Percentiles rank a stretch among this genome's conserved stretches.
Evolutionary conservation across 805 yeast species (phyloP).

Genomic region (Kodamaea jinghongensis): DNA sequence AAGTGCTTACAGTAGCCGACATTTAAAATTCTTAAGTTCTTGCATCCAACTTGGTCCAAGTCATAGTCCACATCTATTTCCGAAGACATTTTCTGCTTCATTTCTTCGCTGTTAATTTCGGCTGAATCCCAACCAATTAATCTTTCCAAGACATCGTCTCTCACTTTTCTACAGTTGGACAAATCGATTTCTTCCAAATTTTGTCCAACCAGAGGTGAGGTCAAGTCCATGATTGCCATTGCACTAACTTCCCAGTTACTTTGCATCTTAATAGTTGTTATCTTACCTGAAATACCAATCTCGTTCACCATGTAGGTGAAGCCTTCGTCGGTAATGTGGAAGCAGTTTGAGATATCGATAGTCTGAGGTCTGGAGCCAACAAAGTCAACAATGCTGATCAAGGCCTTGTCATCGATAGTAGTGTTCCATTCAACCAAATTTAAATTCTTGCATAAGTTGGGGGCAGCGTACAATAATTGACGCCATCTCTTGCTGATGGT

Average conservation of each 20-base stretch:
- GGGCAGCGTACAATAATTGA: conserved; percentile 57
- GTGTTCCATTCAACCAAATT: conserved; percentile 66
- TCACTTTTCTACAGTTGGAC: conserved; percentile 69
- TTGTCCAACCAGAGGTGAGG: conserved; percentile 62
- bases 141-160: conserved; percentile 68
- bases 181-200: conserved; percentile 59
- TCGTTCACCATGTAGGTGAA: conserved; percentile 69
- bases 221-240: conserved; percentile 77
- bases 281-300: conserved; percentile 62
- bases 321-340: conserved; percentile 74
- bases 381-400: conserved; percentile 60
- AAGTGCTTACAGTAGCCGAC: conserved; percentile 75
- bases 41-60: conserved; percentile 50
- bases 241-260: conserved; percentile 78
- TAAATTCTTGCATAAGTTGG: conserved; percentile 47
- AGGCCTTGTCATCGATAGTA: conserved; percentile 53
- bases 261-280: conserved; percentile 55
- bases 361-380: conserved; percentile 64
- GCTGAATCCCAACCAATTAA: conserved; percentile 52
- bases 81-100: not conserved
- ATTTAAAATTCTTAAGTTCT: conserved; percentile 49
- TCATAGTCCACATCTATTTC: conserved; percentile 9
- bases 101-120: conserved; percentile 8
- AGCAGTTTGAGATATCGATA: conserved; percentile 69
- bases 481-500: conserved; percentile 66